Evolutionary conservation across 805 yeast genomes (phyloP).

Genomic region (Yarrowia alimentaria): DNA sequence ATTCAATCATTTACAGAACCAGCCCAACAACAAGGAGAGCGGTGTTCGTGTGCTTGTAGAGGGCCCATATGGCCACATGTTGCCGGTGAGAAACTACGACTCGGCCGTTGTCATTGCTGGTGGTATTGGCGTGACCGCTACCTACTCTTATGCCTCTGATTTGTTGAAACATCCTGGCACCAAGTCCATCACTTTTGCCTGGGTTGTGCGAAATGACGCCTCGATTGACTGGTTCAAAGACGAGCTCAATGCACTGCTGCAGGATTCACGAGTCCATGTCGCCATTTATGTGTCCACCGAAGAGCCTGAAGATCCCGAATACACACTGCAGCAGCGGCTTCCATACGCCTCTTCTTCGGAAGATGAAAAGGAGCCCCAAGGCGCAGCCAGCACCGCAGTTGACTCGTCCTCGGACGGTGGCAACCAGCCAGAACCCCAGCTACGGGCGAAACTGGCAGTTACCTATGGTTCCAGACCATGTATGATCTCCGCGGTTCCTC

Average conservation of each 20-base stretch:
- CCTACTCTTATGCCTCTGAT: slow-evolving; percentile 44
- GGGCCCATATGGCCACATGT: slow-evolving; percentile 68
- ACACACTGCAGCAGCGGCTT: background rate
- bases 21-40: slow-evolving; percentile 34
- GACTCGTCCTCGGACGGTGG: slow-evolving; percentile 38
- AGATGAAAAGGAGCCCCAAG: slow-evolving; percentile 29
- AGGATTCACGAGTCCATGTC: slow-evolving; percentile 36
- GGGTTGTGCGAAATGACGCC: slow-evolving; percentile 38
- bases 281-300: slow-evolving; percentile 41
- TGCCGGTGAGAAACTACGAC: slow-evolving; percentile 52
- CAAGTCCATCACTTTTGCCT: slow-evolving; percentile 35
- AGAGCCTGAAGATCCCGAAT: background rate
- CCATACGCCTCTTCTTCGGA: slow-evolving; percentile 1
- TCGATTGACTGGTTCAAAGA: slow-evolving; percentile 38
- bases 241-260: slow-evolving; percentile 35
- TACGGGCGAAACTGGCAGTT: background rate
- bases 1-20: slow-evolving; percentile 37
- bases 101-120: slow-evolving; percentile 65
- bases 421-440: background rate
- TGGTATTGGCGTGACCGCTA: slow-evolving; percentile 73
- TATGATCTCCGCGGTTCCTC: slow-evolving; percentile 1
- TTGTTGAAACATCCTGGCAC: slow-evolving; percentile 22
- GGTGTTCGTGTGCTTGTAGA: slow-evolving; percentile 51
- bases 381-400: slow-evolving; percentile 1
- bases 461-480: slow-evolving; percentile 41